Conservation (phyloP, 2,329 filamentous ascomycete species). For the Bipolaris oryzae region DNA sequence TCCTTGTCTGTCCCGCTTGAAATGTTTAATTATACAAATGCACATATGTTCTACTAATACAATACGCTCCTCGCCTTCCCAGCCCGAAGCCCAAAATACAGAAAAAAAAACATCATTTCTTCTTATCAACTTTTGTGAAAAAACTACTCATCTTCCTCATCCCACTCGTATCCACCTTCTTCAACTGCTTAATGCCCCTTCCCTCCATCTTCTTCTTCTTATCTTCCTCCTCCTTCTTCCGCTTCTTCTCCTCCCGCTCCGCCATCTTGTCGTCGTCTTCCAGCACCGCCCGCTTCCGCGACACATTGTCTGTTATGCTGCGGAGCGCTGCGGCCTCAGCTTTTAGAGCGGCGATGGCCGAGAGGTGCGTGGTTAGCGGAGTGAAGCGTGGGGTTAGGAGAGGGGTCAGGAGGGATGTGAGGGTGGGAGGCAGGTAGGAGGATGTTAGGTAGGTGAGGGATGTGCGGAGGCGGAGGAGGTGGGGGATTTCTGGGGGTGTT, state of each 20-base stretch:
- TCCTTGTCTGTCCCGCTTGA: too few species aligned
- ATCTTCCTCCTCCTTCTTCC: conserved; percentile 87
- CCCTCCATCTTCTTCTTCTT: conserved; percentile 82
- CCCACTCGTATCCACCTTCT: conserved; percentile 86
- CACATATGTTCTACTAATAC: background rate
- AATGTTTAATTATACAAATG: too few species aligned
- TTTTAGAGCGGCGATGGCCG: conserved; percentile 68
- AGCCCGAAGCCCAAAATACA: too few species aligned
- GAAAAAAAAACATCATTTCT: background rate
- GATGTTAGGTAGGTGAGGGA: conserved; percentile 69
- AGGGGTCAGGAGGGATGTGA: conserved; percentile 52
- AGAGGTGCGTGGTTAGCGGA: conserved; percentile 72
- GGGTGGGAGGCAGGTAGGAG: conserved; percentile 59
- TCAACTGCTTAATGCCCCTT: conserved; percentile 76
- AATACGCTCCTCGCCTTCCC: background rate
- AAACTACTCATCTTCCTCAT: conserved; percentile 99
- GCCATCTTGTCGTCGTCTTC: conserved; percentile 64
- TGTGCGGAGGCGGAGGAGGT: conserved; percentile 68
- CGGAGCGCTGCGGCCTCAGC: conserved; percentile 73
- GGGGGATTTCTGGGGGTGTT: conserved; percentile 55
- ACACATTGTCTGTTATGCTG: conserved; percentile 70
- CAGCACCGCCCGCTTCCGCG: conserved; percentile 63
- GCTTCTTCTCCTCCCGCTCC: conserved; percentile 73
- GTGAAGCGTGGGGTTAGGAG: conserved; percentile 66
- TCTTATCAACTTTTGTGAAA: conserved; percentile 70